These are phyloP conservation scores for Melanomma pulvis-pyrius DNA, from an alignment of 495 filamentous ascomycete genomes.

Conservation along the genomic window DNA sequence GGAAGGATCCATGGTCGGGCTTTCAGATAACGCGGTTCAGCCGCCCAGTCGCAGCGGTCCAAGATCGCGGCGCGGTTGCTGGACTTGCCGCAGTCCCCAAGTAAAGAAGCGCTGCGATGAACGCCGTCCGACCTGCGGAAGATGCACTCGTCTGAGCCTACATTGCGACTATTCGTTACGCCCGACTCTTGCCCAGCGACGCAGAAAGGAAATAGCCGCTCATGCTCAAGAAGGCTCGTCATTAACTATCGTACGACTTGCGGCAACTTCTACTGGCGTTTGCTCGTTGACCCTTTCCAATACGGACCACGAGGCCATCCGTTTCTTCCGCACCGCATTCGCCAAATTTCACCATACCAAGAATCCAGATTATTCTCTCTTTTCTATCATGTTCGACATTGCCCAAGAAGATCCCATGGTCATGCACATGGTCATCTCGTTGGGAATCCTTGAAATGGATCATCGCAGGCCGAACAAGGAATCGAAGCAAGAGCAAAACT, in stretches of 20 bases:
- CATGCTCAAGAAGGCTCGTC: background rate
- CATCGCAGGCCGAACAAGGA: background rate
- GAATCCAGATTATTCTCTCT: background rate
- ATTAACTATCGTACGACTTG: background rate
- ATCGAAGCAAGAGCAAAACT: background rate
- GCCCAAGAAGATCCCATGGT: background rate
- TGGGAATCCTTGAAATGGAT: background rate
- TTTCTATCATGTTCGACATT: background rate
- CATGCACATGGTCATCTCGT: background rate
- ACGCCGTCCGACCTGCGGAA: background rate
- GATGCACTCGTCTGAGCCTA: background rate
- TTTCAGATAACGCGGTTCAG: background rate
- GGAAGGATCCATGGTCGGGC: too few species aligned
- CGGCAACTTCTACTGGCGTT: background rate
- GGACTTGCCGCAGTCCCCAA: background rate
- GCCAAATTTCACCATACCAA: background rate
- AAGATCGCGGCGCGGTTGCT: background rate
- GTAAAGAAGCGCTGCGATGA: conserved; percentile 1
- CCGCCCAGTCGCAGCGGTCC: background rate
- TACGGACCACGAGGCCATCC: background rate
- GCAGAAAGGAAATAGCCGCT: background rate
- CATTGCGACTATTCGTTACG: background rate
- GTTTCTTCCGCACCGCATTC: background rate
- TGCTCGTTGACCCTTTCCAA: background rate
- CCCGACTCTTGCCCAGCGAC: background rate